A percentile compares a stretch with the other conserved stretches of the same genome.
Evolutionary conservation across 2,329 filamentous ascomycete genomes (phyloP).

Genomic region (Akanthomyces uredinophilus): DNA sequence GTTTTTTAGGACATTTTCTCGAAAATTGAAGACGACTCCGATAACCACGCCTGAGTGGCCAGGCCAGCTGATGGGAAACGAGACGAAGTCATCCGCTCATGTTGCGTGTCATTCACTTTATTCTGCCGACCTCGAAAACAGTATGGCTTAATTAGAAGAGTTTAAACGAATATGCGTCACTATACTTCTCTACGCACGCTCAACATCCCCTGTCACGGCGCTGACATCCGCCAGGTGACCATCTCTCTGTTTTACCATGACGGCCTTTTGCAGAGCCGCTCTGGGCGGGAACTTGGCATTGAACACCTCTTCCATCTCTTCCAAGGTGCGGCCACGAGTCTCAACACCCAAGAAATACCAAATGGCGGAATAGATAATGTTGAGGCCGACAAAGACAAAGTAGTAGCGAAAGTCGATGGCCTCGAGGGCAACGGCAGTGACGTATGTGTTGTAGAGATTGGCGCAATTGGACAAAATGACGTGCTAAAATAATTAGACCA

Average conservation of each 20-base stretch:
- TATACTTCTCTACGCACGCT: neutral
- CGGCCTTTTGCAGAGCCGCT: constrained; percentile 30
- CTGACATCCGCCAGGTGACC: constrained; percentile 19
- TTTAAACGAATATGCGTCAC: neutral
- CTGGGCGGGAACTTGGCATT: constrained; percentile 32
- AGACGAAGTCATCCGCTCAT: too few relatives aligned
- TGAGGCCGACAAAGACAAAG: constrained; percentile 28
- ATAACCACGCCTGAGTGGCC: too few relatives aligned
- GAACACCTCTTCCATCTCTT: constrained; percentile 41
- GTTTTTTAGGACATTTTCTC: neutral
- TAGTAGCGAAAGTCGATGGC: constrained; percentile 28
- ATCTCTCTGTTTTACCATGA: constrained; percentile 23
- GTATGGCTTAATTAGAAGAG: neutral
- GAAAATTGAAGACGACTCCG: too few relatives aligned
- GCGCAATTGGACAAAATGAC: constrained; percentile 27
- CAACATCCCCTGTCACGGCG: constrained; percentile 1
- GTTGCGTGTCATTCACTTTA: too few relatives aligned
- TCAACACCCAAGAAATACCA: constrained; percentile 29
- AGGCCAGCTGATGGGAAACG: too few relatives aligned
- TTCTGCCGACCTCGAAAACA: neutral
- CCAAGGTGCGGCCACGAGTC: constrained; percentile 32
- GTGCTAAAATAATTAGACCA: neutral
- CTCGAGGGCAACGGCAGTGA: constrained; percentile 27
- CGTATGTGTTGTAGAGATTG: constrained; percentile 29
- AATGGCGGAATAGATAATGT: constrained; percentile 23